phyloP scores from a whole-genome alignment of 306 rosid species.

The Notholithocarpus densiflorus region DNA sequence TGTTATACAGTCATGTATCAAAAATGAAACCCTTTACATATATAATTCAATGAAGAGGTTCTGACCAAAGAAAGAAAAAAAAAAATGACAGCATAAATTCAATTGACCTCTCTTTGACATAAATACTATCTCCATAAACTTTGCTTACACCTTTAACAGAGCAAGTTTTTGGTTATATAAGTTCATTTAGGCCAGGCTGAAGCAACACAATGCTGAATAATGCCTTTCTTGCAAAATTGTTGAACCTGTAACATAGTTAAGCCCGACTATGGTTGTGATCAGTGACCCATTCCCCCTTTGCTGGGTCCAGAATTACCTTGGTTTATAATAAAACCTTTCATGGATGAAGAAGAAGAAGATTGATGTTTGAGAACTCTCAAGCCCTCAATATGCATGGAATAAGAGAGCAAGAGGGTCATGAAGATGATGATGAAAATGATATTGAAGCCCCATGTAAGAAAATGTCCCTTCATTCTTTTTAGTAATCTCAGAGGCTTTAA shows the following conservation, averaged over 20 bases:
- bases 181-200: too few species aligned
- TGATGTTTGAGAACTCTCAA: conserved; percentile 24
- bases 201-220: background rate
- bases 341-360: background rate
- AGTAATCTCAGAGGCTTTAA: background rate
- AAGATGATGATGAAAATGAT: conserved; percentile 26
- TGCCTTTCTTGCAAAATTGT: background rate
- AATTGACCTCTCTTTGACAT: too few species aligned
- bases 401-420: conserved; percentile 31
- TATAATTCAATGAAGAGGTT: too few species aligned
- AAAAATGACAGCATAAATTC: background rate
- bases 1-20: too few species aligned
- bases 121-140: too few species aligned
- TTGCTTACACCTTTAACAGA: too few species aligned
- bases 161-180: too few species aligned
- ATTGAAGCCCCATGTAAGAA: conserved; percentile 23
- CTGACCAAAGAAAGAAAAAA: background rate
- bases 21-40: too few species aligned
- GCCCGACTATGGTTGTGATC: background rate
- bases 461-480: conserved; percentile 24
- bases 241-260: background rate
- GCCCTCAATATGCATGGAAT: conserved; percentile 25
- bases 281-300: conserved; percentile 42
- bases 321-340: conserved; percentile 1
- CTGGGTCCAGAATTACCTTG: conserved; percentile 47